phyloP scores from a whole-genome alignment of 495 filamentous ascomycete species.

The Podospora fimiseda region DNA sequence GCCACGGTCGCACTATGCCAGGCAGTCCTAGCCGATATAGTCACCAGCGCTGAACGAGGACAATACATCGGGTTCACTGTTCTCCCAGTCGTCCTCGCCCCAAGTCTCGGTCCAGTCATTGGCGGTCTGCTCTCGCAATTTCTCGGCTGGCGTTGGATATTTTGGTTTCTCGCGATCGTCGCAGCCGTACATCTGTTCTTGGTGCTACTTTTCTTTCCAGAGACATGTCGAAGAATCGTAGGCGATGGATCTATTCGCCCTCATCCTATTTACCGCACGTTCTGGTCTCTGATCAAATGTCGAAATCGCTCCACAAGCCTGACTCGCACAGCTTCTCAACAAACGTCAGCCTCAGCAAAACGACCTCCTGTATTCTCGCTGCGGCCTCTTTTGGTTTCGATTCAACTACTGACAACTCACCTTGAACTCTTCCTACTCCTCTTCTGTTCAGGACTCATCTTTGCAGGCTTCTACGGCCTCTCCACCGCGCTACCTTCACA shows the following conservation, averaged over 20 bases:
- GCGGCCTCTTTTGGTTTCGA: background rate
- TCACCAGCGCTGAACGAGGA: constrained; percentile 48
- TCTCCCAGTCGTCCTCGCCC: constrained; percentile 33
- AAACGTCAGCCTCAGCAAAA: background rate
- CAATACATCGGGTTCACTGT: constrained; percentile 36
- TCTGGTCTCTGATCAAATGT: constrained; percentile 37
- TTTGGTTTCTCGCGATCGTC: constrained; percentile 52
- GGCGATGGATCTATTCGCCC: constrained; percentile 38
- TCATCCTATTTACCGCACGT: background rate
- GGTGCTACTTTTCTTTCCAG: constrained; percentile 37
- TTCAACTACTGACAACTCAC: constrained; percentile 48
- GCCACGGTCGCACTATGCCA: constrained; percentile 45
- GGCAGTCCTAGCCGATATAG: constrained; percentile 50
- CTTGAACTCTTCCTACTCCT: constrained; percentile 56
- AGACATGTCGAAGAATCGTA: constrained; percentile 51
- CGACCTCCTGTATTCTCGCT: background rate
- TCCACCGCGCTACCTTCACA: constrained; percentile 41
- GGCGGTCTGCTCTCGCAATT: constrained; percentile 48
- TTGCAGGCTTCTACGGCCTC: constrained; percentile 54
- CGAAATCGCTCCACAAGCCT: background rate
- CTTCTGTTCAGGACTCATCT: constrained; percentile 48
- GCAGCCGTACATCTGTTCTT: constrained; percentile 26
- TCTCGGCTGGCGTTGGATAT: constrained; percentile 47
- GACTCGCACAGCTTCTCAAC: background rate
- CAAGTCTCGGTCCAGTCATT: constrained; percentile 31